Conservation (phyloP, 768 basidiomycete genomes). For the Mycena pura region DNA sequence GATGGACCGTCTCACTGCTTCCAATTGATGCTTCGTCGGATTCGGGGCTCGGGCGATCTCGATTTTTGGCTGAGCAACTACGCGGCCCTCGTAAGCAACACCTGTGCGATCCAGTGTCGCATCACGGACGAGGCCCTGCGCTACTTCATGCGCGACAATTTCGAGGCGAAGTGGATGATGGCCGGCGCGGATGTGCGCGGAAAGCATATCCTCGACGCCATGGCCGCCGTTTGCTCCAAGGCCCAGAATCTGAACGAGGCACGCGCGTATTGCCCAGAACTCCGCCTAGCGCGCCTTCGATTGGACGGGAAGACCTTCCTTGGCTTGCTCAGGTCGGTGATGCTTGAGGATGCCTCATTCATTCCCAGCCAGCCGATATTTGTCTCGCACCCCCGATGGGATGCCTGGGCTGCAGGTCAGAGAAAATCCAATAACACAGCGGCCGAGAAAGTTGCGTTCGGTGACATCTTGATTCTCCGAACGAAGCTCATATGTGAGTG, state of each 20-base stretch:
- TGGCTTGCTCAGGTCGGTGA: neutral
- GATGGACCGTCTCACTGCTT: no score
- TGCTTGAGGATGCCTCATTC: slow-evolving; percentile 12
- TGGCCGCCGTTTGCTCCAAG: no score
- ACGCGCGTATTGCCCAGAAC: neutral
- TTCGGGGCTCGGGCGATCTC: neutral
- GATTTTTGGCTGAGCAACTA: neutral
- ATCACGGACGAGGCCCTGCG: slow-evolving; percentile 9
- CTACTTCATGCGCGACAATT: neutral
- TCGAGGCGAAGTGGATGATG: slow-evolving; percentile 14
- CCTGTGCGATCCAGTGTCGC: slow-evolving; percentile 20
- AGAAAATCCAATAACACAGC: neutral
- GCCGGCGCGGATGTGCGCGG: slow-evolving; percentile 12
- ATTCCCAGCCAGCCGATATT: slow-evolving; percentile 2
- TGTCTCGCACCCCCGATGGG: slow-evolving; percentile 5
- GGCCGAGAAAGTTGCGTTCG: slow-evolving; percentile 1
- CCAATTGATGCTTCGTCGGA: neutral
- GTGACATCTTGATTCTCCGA: neutral
- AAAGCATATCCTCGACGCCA: no score
- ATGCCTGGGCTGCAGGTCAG: neutral
- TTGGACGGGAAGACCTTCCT: neutral
- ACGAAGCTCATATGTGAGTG: slow-evolving; percentile 20
- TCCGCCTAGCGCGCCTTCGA: neutral
- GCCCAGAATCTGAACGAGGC: neutral
- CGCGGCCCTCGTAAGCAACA: neutral